Evolutionary conservation across 2,329 filamentous ascomycete species (phyloP), one percentile per base, ranked within the genome.

Genomic region (Microthyrium microscopicum): DNA sequence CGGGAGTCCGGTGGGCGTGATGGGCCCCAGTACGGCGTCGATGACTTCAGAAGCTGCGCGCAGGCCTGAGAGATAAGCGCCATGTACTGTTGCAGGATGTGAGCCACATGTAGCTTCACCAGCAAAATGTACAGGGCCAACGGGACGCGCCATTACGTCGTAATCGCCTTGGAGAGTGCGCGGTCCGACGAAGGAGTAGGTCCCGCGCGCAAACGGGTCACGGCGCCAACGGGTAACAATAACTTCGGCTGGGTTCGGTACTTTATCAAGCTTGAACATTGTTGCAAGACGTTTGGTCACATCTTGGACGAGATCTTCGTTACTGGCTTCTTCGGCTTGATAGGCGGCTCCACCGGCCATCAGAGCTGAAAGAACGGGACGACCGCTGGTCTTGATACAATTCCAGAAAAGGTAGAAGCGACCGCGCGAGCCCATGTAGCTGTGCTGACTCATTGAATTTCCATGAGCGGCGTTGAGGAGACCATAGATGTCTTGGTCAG

Each of bases 391-490:
- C 44, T 83, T 81, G 39, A 84, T 77, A 35, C 84, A 83, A 46
- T 98, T 95, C 70, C 93, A 95, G 70, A 93, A 95, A 45, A 98
- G 72, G 48, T 95, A 98, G 56, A 93, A 93, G 17, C 85, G 77
- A n/a, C 87, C 87, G 34, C 87, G 73, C 40, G 73, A 75, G 3
- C 68, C 62, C 4, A 73, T 64, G 47, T 95, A 95, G 42, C 93
- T 80, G 32, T 70, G 68, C 46, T 91, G 83, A 28, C 74, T 64
- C 35, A 85, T 65, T 48, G 19, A 19, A 20, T 83, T 92, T 39
- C 72, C 69, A 16, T 66, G 61, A 3, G 85, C 74, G 42, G 82
- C 74, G 37, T 85, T 77, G 26, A 98, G 61, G 26, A 93, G 72
- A 8, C 89, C 91, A 52, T 98, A 94, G 54, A 98, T 95, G 52